Evolutionary conservation across 2,329 filamentous ascomycete genomes (phyloP).

Genomic region (Cordyceps javanica): DNA sequence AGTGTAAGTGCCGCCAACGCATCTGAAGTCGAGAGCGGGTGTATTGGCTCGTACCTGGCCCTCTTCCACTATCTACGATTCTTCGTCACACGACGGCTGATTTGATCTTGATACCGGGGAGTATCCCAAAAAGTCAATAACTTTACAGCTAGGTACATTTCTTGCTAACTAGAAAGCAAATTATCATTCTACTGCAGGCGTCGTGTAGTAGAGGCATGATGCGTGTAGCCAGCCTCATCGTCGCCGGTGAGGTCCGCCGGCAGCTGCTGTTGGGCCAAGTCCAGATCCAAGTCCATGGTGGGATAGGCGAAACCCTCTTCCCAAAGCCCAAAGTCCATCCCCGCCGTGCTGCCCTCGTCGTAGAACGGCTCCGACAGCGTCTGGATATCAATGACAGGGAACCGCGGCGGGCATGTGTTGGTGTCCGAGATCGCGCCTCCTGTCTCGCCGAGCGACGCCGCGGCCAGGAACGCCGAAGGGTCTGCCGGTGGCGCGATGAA

Average conservation of each 20-base stretch:
- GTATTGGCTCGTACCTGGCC: too few relatives aligned
- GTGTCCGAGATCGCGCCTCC: not conserved
- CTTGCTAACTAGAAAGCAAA: too few relatives aligned
- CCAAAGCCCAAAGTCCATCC: conserved; percentile 30
- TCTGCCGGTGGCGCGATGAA: not conserved
- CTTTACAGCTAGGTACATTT: too few relatives aligned
- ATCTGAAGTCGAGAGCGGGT: too few relatives aligned
- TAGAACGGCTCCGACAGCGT: conserved; percentile 24
- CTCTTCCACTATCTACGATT: too few relatives aligned
- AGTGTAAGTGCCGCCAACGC: too few relatives aligned
- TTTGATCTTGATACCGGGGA: too few relatives aligned
- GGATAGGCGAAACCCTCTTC: conserved; percentile 33
- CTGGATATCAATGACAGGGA: conserved; percentile 24
- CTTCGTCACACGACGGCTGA: too few relatives aligned
- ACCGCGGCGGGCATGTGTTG: conserved; percentile 15
- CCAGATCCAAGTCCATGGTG: conserved; percentile 26
- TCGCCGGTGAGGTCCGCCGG: not conserved
- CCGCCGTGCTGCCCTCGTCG: conserved; percentile 21
- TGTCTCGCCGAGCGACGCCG: not conserved
- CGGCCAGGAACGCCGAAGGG: not conserved
- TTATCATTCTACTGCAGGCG: too few relatives aligned
- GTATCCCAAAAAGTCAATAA: too few relatives aligned
- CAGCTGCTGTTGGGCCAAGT: conserved; percentile 23
- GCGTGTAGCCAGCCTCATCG: not conserved
- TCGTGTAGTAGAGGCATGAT: not conserved